Evolutionary conservation across 2,329 filamentous ascomycete species (phyloP), one percentile per base, ranked within the genome.

Genomic region (Mycosphaerella sp.): DNA sequence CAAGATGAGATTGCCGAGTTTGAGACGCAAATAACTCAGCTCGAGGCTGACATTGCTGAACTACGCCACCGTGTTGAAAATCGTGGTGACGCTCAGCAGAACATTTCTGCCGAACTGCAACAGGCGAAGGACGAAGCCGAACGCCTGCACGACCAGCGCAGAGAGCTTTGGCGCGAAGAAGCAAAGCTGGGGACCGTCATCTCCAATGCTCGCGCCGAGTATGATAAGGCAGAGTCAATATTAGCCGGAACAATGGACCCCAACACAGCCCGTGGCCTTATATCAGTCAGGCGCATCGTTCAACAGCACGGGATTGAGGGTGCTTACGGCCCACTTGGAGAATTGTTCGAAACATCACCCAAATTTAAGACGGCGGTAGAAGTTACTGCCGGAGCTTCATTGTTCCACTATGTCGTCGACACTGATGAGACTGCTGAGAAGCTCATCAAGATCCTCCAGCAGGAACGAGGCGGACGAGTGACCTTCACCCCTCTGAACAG

Each of bases 371-470:
- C 52, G 2, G 52, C 52, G n/a, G 52, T 50, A 5, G 52, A 54
- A 32, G 52, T 54, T 61, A 93, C 90, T 45, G 93, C 91, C 2
- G 93, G 93, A 14, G 85, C 84, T 57, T 95, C 89, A 66, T 77
- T 98, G 7, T 98, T 98, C 71, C 89, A 98, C 70, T 95, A 95
- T 59, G 84, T 98, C 9, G 91, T 97, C 39, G 91, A 98, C 67
- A 91, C 86, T 44, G 89, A 94, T 54, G 82, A 86, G 36, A 96
- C 90, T 0, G 89, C 90, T 0, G 89, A 87, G 1, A 81, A 82
- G 59, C 80, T 96, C 30, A 82, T 93, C 39, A 86, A 91, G 59
- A 79, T 83, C 12, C 75, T 98, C 25, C 86, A 89, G 66, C 84
- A 83, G 58, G 82, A 88, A 59, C 86, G 83, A 54, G 85, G 86